phyloP scores from a whole-genome alignment of 139 green algal species.

The Trebouxia sp. region DNA sequence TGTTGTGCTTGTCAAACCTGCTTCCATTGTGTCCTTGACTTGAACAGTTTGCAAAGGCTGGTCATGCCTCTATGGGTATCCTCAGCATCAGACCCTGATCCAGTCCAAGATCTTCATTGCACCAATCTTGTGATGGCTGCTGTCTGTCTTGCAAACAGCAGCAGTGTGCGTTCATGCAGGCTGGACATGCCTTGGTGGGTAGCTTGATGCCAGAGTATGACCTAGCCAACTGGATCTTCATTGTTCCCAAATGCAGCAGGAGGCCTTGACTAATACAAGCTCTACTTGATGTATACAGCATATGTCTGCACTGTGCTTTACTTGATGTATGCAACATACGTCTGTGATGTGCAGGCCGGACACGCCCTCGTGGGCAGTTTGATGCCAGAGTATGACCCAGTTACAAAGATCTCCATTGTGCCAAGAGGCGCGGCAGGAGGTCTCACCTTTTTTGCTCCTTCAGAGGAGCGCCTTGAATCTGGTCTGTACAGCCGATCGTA shows the following conservation, averaged over 20 bases:
- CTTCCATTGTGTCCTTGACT: too few relatives aligned
- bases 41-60: too few relatives aligned
- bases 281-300: background rate
- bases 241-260: background rate
- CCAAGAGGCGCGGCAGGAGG: conserved; percentile 92
- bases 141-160: background rate
- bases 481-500: conserved; percentile 88
- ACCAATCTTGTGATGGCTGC: too few relatives aligned
- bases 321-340: background rate
- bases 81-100: background rate
- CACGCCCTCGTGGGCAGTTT: conserved; percentile 94
- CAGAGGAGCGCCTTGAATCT: conserved; percentile 88
- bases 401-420: conserved; percentile 99
- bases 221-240: background rate
- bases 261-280: background rate
- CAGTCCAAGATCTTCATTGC: background rate
- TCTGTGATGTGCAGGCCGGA: conserved; percentile 62
- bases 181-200: too few relatives aligned
- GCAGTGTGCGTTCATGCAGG: too few relatives aligned
- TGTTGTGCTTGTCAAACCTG: too few relatives aligned
- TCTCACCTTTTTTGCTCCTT: conserved; percentile 94
- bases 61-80: too few relatives aligned
- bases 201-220: conserved; percentile 2
- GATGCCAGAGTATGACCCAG: conserved; percentile 99
- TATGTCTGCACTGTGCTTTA: background rate